Percentiles rank a stretch among this genome's conserved stretches.
Evolutionary conservation across 345 rosid genomes (phyloP).

Genomic region (Aurinia saxatilis): DNA sequence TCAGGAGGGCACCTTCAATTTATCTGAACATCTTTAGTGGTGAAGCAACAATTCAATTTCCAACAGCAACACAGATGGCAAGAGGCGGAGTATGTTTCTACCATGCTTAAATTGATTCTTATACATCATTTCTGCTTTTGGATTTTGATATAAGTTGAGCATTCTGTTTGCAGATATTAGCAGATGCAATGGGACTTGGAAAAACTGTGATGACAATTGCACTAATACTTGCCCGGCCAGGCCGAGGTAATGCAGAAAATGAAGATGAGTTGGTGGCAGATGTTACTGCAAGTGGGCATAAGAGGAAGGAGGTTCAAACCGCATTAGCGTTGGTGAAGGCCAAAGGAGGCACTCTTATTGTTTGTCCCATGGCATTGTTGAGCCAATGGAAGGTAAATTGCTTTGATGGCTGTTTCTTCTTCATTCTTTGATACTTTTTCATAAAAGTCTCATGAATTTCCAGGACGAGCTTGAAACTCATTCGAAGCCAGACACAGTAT

Average conservation of each 20-base stretch:
- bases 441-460: background rate
- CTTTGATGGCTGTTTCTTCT: background rate
- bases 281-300: slow-evolving; percentile 12
- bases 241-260: slow-evolving; percentile 30
- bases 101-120: background rate
- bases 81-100: slow-evolving; percentile 55
- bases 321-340: slow-evolving; percentile 19
- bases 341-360: slow-evolving; percentile 61
- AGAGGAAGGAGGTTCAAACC: slow-evolving; percentile 17
- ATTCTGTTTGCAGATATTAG: slow-evolving; percentile 38
- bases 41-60: slow-evolving; percentile 62
- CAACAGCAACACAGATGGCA: slow-evolving; percentile 58
- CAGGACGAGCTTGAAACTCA: slow-evolving; percentile 73
- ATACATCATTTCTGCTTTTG: background rate
- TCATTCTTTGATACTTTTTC: background rate
- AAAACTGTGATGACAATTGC: slow-evolving; percentile 80
- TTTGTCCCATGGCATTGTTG: slow-evolving; percentile 70
- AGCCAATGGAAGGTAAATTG: slow-evolving; percentile 65
- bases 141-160: background rate
- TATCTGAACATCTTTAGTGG: slow-evolving; percentile 58
- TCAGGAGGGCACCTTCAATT: slow-evolving; percentile 56
- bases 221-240: slow-evolving; percentile 52
- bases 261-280: slow-evolving; percentile 1
- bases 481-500: slow-evolving; percentile 38
- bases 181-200: slow-evolving; percentile 83